Evolutionary conservation across 768 basidiomycete species (phyloP).

Genomic region (Leucocoprinus leucothites): DNA sequence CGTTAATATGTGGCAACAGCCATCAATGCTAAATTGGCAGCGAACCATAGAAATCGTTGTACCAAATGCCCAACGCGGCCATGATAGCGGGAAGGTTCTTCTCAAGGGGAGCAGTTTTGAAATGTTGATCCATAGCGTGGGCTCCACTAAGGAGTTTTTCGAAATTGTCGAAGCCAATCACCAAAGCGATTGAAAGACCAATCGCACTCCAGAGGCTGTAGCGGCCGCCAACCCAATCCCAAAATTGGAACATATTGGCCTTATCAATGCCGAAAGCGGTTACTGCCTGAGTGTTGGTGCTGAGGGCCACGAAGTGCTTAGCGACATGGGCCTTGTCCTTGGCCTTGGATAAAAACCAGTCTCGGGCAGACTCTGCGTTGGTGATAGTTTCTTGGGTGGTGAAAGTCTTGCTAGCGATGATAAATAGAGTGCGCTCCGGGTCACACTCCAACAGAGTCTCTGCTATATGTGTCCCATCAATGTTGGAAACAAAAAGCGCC

Average conservation of each 20-base stretch:
- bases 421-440: slow-evolving; percentile 93
- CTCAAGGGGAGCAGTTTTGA: slow-evolving; percentile 84
- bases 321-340: slow-evolving; percentile 90
- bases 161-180: slow-evolving; percentile 94
- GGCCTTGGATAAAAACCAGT: slow-evolving; percentile 88
- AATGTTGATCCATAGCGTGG: slow-evolving; percentile 98
- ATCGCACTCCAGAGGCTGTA: slow-evolving; percentile 99
- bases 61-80: slow-evolving; percentile 93
- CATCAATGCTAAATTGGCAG: not conserved
- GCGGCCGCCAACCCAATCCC: slow-evolving; percentile 99
- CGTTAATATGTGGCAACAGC: slow-evolving; percentile 1
- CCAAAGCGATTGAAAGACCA: slow-evolving; percentile 90
- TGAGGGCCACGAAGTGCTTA: slow-evolving; percentile 98
- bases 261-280: slow-evolving; percentile 88
- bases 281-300: slow-evolving; percentile 93
- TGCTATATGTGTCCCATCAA: slow-evolving; percentile 96
- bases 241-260: slow-evolving; percentile 99
- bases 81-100: slow-evolving; percentile 89
- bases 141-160: slow-evolving; percentile 87
- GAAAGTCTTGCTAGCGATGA: slow-evolving; percentile 98
- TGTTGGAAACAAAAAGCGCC: slow-evolving; percentile 92
- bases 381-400: slow-evolving; percentile 99
- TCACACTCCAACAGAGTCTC: slow-evolving; percentile 81
- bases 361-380: slow-evolving; percentile 90
- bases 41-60: slow-evolving; percentile 93